Evolutionary conservation across 306 rosid species (phyloP).

Genomic region (Canavalia gladiata): DNA sequence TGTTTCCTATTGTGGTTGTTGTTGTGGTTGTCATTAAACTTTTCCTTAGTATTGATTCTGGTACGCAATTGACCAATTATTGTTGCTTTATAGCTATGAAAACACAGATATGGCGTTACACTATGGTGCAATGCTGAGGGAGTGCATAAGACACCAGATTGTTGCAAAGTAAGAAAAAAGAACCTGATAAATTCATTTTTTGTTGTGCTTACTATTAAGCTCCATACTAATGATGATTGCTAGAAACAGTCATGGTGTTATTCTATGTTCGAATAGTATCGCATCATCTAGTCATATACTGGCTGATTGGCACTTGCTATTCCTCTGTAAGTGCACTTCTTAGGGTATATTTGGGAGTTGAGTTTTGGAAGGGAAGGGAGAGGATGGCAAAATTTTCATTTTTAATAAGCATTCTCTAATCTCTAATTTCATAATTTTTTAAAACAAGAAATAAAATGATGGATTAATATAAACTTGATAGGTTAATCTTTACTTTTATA

Average conservation of each 20-base stretch:
- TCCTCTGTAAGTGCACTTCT: too few species aligned
- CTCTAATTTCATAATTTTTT: too few species aligned
- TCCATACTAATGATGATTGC: constrained; percentile 26
- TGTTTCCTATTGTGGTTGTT: constrained; percentile 5
- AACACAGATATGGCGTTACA: constrained; percentile 95
- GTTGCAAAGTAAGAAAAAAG: constrained; percentile 84
- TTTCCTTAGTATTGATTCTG: constrained; percentile 23
- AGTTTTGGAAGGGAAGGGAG: too few species aligned
- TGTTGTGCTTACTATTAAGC: constrained; percentile 16
- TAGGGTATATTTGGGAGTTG: too few species aligned
- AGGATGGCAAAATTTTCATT: too few species aligned
- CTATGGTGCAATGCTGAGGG: constrained; percentile 97
- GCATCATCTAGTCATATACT: background rate
- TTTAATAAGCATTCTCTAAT: too few species aligned
- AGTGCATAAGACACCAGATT: constrained; percentile 97
- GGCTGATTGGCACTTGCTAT: too few species aligned
- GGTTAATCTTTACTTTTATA: too few species aligned
- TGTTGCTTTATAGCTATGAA: constrained; percentile 69
- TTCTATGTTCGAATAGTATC: constrained; percentile 10
- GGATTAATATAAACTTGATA: too few species aligned
- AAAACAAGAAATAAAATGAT: too few species aligned
- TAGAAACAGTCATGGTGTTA: constrained; percentile 32
- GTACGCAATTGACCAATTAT: constrained; percentile 18
- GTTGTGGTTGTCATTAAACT: constrained; percentile 15
- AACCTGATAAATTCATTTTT: constrained; percentile 18